Conservation (phyloP, 805 yeast species). For the Pichia thaimueangensis region DNA sequence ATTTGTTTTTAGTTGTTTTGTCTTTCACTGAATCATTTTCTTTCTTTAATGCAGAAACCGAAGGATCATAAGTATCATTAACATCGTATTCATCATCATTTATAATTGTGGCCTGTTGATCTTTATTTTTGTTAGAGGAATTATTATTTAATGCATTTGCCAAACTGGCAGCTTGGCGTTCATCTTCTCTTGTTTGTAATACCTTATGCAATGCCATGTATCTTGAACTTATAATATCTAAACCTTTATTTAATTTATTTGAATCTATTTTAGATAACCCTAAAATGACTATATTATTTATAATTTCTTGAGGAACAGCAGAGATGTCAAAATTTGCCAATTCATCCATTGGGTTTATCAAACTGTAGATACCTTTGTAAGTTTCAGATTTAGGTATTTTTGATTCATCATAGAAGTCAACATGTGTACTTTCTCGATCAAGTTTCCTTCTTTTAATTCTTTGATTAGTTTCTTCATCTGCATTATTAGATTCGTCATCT, state of each 20-base stretch:
- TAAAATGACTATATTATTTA: constrained; percentile 57
- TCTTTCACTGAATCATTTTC: neutral
- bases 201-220: constrained; percentile 42
- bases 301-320: constrained; percentile 55
- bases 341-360: constrained; percentile 56
- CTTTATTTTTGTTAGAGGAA: neutral
- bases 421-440: constrained; percentile 18
- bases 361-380: constrained; percentile 62
- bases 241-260: constrained; percentile 52
- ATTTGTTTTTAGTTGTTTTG: constrained; percentile 19
- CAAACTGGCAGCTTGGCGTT: neutral
- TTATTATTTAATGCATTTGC: neutral
- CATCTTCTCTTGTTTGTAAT: constrained; percentile 3
- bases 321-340: constrained; percentile 64
- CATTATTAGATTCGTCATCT: constrained; percentile 35
- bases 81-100: constrained; percentile 13
- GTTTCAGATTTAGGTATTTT: constrained; percentile 34
- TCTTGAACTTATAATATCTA: constrained; percentile 64
- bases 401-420: constrained; percentile 25
- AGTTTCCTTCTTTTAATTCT: constrained; percentile 4
- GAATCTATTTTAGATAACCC: constrained; percentile 55
- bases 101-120: neutral
- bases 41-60: neutral
- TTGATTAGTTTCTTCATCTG: constrained; percentile 11
- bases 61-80: constrained; percentile 22